A percentile compares a stretch with the other conserved stretches of the same genome.
phyloP scores from a whole-genome alignment of 768 basidiomycete species.

The Ramaria sp. region DNA sequence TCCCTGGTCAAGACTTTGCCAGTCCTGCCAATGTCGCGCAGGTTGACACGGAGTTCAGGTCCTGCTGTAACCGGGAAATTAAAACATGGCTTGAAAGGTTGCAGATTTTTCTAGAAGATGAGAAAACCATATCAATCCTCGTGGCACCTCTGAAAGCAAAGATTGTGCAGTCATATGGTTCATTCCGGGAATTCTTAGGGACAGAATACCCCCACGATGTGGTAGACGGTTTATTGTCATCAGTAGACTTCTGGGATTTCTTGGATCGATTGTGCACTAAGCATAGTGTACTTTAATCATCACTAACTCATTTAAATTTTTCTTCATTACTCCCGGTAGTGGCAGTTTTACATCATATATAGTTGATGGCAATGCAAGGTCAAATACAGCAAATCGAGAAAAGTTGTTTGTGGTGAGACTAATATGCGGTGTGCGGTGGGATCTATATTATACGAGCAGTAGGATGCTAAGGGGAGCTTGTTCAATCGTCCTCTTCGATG shows the following conservation, averaged over 20 bases:
- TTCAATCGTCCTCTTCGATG: neutral
- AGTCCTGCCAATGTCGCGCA: conserved; percentile 36
- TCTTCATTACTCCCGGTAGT: too few species aligned
- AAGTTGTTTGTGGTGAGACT: neutral
- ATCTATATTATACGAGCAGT: neutral
- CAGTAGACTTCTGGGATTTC: conserved; percentile 20
- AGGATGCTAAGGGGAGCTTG: neutral
- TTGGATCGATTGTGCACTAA: neutral
- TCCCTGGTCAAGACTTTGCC: conserved; percentile 33
- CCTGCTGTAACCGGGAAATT: conserved; percentile 43
- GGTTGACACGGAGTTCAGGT: conserved; percentile 44
- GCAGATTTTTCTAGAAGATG: conserved; percentile 71
- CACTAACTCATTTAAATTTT: too few species aligned
- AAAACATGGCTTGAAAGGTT: conserved; percentile 46
- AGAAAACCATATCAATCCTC: conserved; percentile 66
- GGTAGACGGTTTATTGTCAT: conserved; percentile 23
- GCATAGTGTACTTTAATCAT: neutral
- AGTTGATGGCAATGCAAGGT: neutral
- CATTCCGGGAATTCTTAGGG: conserved; percentile 52
- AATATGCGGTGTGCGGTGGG: neutral
- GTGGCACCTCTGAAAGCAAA: conserved; percentile 67
- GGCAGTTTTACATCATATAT: too few species aligned
- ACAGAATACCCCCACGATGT: conserved; percentile 33
- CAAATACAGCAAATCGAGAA: neutral
- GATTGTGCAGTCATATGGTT: conserved; percentile 62